Evolutionary conservation across 768 basidiomycete genomes (phyloP).

Genomic region (Obba rivulosa): DNA sequence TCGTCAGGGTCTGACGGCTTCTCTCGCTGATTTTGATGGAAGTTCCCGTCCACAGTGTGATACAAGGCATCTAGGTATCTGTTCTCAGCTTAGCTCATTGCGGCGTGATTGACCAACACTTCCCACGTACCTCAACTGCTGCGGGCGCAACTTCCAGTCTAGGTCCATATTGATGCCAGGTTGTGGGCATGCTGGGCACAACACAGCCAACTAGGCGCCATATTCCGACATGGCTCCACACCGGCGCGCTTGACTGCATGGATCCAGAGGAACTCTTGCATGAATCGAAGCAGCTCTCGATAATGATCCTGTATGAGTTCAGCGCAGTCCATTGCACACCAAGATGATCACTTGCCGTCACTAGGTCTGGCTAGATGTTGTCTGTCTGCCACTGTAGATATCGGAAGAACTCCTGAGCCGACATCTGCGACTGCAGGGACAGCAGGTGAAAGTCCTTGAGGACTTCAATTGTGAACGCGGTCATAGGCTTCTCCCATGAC

Average conservation of each 20-base stretch:
- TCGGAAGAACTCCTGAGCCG: conserved; percentile 1
- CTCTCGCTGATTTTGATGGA: conserved; percentile 5
- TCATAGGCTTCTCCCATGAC: not conserved
- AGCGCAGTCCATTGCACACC: too few species aligned
- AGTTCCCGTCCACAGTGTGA: conserved; percentile 12
- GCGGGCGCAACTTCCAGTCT: conserved; percentile 7
- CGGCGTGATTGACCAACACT: too few species aligned
- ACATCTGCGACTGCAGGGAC: not conserved
- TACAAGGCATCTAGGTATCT: conserved; percentile 10
- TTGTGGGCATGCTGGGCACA: conserved; percentile 22
- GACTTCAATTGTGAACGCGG: not conserved
- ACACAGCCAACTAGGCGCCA: conserved; percentile 5
- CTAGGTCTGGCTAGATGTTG: not conserved
- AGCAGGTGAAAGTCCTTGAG: conserved; percentile 1
- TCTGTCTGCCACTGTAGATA: not conserved
- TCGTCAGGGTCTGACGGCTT: conserved; percentile 11
- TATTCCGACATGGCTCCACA: not conserved
- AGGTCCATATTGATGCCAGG: conserved; percentile 15
- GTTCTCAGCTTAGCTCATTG: too few species aligned
- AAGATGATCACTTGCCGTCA: too few species aligned
- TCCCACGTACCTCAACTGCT: not conserved
- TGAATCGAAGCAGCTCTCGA: not conserved
- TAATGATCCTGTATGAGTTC: conserved; percentile 6
- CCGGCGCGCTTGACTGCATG: not conserved
- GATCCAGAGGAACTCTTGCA: not conserved